These are phyloP conservation scores for Mycena kentingensis DNA, from an alignment of 768 basidiomycete genomes.

Conservation along the genomic window DNA sequence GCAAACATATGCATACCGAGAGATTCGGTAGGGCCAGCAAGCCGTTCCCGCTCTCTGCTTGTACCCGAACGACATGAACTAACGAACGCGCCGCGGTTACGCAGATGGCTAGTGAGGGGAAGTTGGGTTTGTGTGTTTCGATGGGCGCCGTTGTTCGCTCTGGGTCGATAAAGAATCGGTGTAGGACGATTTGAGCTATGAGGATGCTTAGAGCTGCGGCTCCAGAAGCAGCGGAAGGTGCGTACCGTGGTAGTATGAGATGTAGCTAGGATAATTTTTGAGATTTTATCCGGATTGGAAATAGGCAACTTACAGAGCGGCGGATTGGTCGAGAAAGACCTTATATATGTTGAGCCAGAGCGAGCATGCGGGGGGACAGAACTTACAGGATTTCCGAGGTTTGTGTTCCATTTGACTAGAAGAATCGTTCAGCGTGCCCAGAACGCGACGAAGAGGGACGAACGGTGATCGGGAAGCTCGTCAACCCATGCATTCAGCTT, in stretches of 20 bases:
- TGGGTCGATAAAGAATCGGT: too few species aligned
- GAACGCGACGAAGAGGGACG: constrained; percentile 24
- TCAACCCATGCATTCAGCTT: constrained; percentile 60
- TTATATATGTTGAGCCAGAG: background rate
- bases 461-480: constrained; percentile 45
- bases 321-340: constrained; percentile 8
- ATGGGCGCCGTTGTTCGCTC: too few species aligned
- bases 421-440: background rate
- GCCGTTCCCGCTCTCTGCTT: background rate
- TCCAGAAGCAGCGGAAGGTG: background rate
- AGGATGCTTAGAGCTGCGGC: background rate
- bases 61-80: constrained; percentile 3
- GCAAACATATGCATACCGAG: background rate
- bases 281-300: background rate
- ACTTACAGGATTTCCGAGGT: constrained; percentile 2
- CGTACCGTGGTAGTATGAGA: constrained; percentile 11
- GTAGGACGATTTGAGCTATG: constrained; percentile 12
- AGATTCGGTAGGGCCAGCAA: background rate
- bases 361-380: too few species aligned
- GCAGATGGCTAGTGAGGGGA: constrained; percentile 15
- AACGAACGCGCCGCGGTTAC: constrained; percentile 16
- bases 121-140: background rate
- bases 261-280: background rate
- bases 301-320: constrained; percentile 2
- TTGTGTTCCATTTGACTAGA: constrained; percentile 14